Evolutionary conservation across 352 stramenopile species (phyloP).

Genomic region (Blastocystis sp.): DNA sequence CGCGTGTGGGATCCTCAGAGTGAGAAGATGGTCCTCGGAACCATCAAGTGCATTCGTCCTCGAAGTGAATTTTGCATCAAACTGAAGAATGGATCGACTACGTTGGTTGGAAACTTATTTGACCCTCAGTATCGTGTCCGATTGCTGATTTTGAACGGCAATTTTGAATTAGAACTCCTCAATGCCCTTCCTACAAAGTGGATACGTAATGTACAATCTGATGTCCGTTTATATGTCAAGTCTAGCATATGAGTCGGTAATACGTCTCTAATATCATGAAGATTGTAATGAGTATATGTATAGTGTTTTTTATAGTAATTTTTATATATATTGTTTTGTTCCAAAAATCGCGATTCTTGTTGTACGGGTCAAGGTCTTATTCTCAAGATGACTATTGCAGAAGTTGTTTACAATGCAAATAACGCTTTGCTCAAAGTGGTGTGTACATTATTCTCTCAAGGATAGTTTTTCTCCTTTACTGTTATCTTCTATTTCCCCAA

Average conservation of each 20-base stretch:
- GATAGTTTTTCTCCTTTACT: background rate
- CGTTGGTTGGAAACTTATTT: background rate
- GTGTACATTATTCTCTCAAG: background rate
- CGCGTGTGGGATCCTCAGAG: background rate
- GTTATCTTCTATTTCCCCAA: conserved; percentile 3
- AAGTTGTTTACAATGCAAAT: background rate
- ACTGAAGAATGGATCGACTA: background rate
- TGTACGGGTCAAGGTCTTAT: background rate
- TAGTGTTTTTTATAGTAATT: background rate
- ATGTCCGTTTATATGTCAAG: background rate
- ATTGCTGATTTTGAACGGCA: conserved; percentile 24
- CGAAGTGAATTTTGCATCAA: conserved; percentile 12
- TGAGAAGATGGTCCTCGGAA: background rate
- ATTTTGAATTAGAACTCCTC: conserved; percentile 5
- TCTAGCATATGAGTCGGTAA: background rate
- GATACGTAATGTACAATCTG: background rate
- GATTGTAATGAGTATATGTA: background rate
- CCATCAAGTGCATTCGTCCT: background rate
- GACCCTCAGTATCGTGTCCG: background rate
- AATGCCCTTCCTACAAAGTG: background rate
- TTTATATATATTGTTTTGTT: background rate
- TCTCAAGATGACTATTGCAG: background rate
- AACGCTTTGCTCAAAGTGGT: background rate
- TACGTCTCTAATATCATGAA: background rate
- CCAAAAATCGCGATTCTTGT: background rate